Conservation (phyloP, 768 basidiomycete species). For the Pleurotus pulmonarius region DNA sequence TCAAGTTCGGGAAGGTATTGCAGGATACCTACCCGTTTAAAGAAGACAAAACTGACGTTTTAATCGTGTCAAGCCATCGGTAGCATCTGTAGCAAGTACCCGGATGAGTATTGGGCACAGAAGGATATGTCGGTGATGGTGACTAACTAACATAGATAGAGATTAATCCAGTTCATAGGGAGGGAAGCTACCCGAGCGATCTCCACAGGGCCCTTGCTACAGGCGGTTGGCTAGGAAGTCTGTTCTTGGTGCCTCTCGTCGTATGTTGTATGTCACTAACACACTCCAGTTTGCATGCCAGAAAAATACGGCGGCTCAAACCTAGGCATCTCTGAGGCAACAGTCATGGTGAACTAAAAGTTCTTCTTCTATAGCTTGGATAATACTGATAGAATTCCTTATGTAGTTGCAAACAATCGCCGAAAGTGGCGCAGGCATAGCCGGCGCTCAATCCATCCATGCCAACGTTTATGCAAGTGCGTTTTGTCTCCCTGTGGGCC, state of each 20-base stretch:
- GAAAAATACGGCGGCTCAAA: slow-evolving; percentile 13
- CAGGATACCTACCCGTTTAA: neutral
- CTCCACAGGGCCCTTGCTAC: slow-evolving; percentile 2
- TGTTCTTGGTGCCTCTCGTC: neutral
- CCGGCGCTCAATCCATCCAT: slow-evolving; percentile 14
- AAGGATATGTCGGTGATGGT: neutral
- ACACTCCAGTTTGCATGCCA: slow-evolving; percentile 6
- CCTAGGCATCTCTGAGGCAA: slow-evolving; percentile 15
- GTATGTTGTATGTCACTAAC: neutral
- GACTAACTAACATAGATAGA: no score
- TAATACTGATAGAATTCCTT: neutral
- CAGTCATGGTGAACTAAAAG: slow-evolving; percentile 10
- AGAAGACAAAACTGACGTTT: no score
- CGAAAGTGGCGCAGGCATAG: slow-evolving; percentile 15
- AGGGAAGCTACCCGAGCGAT: slow-evolving; percentile 2
- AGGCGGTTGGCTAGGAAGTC: slow-evolving; percentile 5
- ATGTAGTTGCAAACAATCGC: slow-evolving; percentile 13
- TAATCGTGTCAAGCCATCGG: neutral
- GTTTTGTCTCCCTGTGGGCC: neutral
- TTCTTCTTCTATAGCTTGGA: neutral
- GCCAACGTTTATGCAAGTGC: slow-evolving; percentile 16
- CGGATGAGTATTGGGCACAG: slow-evolving; percentile 4
- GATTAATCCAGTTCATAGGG: neutral
- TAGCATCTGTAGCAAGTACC: slow-evolving; percentile 1
- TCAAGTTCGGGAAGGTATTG: slow-evolving; percentile 3